Percentiles rank a stretch among this genome's conserved stretches.
These are phyloP conservation scores for Dalechampia spathulata DNA, from an alignment of 441 rosid species.

Conservation along the genomic window DNA sequence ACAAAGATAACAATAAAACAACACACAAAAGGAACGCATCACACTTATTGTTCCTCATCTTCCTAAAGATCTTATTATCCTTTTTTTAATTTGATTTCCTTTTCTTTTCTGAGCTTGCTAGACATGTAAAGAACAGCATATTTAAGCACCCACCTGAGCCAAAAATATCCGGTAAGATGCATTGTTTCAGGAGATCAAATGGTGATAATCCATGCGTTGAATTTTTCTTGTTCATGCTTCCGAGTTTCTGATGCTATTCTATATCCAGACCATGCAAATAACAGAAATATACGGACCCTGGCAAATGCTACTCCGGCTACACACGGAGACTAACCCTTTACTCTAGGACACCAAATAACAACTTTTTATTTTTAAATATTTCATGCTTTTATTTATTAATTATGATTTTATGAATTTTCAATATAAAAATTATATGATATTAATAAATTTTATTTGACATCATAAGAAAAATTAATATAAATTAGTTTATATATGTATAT, in stretches of 20 bases:
- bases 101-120: background rate
- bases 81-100: too few species aligned
- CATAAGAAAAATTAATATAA: too few species aligned
- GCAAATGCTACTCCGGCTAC: background rate
- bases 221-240: background rate
- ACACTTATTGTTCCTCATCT: too few species aligned
- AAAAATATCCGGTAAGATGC: background rate
- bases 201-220: too few species aligned
- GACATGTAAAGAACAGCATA: background rate
- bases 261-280: background rate
- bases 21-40: too few species aligned
- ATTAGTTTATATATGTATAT: too few species aligned
- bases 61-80: too few species aligned
- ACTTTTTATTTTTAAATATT: too few species aligned
- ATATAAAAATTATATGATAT: too few species aligned
- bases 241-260: background rate
- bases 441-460: too few species aligned
- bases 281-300: background rate
- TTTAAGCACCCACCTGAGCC: background rate
- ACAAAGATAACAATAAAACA: conserved; percentile 3
- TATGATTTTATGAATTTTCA: too few species aligned
- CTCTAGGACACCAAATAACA: background rate
- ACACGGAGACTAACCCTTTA: background rate
- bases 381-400: too few species aligned
- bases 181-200: conserved; percentile 11